Base-by-base conservation (phyloP, 2,329 filamentous ascomycete genomes). In the Lecanicillium sp. region DNA sequence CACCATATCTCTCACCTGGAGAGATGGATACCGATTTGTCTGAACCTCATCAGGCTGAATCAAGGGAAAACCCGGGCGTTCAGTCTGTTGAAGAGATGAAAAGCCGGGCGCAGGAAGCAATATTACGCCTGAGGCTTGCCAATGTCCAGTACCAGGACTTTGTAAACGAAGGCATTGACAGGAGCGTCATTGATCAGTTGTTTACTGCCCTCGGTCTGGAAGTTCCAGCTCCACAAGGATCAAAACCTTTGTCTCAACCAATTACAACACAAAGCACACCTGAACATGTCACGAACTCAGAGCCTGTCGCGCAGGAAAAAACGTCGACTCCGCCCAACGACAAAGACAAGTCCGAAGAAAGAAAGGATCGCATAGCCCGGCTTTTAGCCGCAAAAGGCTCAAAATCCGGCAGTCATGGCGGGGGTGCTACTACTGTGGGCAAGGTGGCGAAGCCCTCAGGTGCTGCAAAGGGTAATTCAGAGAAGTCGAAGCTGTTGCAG, bases 321-420 rank as follows among this genome's bases (percentile, higher is more conserved):
- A 29, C 14, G 20, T 12, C 29, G 18, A 18, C 32, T 9, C 38
- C 14, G 8, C 3, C 13, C 12, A 29, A 22, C 22, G 13, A 22
- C 29, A n/a, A 48, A n/a, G 52, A 58, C 29, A 62, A 58, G 45
- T 67, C 73, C 7, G 68, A 83, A 46, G 78, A 84, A 51, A 73
- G 85, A 16, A 85, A 85, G 48, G 83, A 87, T 47, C 77, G 85
- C 30, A 85, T 90, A 43, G 83, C 84, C 4, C 77, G 81, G 35
- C 70, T 88, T 40, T 68, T 88, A 39, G 84, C 84, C n/a, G 78
- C 76, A 2, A 88, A 85, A 55, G 73, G 71, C 37, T 74, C 75
- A 25, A 83, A 80, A 25, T 31, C 50, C 18, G 44, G 49, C 18
- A 38, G 54, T 20, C 14, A 43, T 19, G 38, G 42, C 1, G 22